Evolutionary conservation across 306 rosid genomes (phyloP).

Genomic region (Ormosia semicastrata): DNA sequence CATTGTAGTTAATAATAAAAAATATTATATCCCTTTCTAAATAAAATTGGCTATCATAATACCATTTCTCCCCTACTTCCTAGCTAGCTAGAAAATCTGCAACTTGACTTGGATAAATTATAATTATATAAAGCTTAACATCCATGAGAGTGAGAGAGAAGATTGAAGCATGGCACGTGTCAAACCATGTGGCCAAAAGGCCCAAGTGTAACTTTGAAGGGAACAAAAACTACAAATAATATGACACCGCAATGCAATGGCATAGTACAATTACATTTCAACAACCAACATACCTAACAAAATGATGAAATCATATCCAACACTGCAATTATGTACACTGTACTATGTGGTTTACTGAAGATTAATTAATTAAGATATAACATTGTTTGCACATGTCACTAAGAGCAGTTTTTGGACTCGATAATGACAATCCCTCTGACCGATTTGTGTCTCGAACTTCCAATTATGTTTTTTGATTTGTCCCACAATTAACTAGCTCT

Average conservation of each 20-base stretch:
- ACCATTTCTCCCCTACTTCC: neutral
- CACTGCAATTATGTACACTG: conserved; percentile 36
- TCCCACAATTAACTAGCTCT: conserved; percentile 29
- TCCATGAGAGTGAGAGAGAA: conserved; percentile 24
- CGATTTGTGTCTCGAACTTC: conserved; percentile 23
- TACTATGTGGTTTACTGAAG: conserved; percentile 22
- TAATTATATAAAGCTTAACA: neutral
- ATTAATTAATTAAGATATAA: neutral
- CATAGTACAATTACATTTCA: conserved; percentile 52
- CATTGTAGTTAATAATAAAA: conserved; percentile 1
- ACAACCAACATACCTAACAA: conserved; percentile 67
- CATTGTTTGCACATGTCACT: conserved; percentile 26
- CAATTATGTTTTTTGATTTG: conserved; percentile 42
- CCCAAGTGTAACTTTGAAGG: conserved; percentile 65
- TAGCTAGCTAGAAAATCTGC: conserved; percentile 1
- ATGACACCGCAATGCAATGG: conserved; percentile 31
- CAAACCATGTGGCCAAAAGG: conserved; percentile 62
- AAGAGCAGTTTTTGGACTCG: conserved; percentile 29
- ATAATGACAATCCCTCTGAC: conserved; percentile 33
- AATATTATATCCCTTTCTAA: neutral
- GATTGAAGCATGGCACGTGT: conserved; percentile 45
- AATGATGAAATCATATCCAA: conserved; percentile 40
- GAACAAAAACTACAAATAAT: conserved; percentile 44
- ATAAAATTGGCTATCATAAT: neutral
- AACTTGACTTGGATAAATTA: neutral